phyloP scores from a whole-genome alignment of 2,329 filamentous ascomycete genomes.

The Fusarium paranaense region DNA sequence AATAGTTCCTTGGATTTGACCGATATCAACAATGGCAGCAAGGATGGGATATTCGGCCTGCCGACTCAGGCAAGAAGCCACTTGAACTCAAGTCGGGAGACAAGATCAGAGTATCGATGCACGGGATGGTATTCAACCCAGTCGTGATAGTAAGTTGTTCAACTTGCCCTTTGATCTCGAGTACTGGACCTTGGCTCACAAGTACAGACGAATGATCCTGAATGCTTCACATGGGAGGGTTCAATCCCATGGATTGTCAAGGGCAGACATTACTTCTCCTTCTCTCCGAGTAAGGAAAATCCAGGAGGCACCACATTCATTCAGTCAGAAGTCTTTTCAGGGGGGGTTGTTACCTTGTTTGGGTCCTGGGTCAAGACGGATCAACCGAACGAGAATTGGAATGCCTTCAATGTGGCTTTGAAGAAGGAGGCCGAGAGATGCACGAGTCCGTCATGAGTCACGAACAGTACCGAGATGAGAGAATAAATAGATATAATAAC shows the following conservation, averaged over 20 bases:
- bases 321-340: constrained; percentile 22
- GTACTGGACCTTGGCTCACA: neutral
- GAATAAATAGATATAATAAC: neutral
- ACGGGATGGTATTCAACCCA: constrained; percentile 22
- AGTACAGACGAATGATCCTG: constrained; percentile 11
- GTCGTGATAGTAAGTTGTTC: constrained; percentile 9
- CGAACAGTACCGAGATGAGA: neutral
- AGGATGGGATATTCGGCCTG: constrained; percentile 18
- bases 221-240: constrained; percentile 25
- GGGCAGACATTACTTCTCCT: constrained; percentile 23
- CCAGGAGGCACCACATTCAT: constrained; percentile 27
- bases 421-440: constrained; percentile 25
- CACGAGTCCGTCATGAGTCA: neutral
- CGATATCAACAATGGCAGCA: constrained; percentile 30
- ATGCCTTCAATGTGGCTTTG: constrained; percentile 20
- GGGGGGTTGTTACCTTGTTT: neutral
- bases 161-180: too few species aligned
- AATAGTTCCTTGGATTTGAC: constrained; percentile 30
- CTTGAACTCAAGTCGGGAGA: constrained; percentile 15
- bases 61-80: neutral
- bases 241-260: constrained; percentile 2
- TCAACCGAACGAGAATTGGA: constrained; percentile 11
- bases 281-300: constrained; percentile 23
- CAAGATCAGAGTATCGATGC: constrained; percentile 17
- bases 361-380: constrained; percentile 22